phyloP scores from a whole-genome alignment of 164 flowering plant genomes.

The Litsea cubeba region DNA sequence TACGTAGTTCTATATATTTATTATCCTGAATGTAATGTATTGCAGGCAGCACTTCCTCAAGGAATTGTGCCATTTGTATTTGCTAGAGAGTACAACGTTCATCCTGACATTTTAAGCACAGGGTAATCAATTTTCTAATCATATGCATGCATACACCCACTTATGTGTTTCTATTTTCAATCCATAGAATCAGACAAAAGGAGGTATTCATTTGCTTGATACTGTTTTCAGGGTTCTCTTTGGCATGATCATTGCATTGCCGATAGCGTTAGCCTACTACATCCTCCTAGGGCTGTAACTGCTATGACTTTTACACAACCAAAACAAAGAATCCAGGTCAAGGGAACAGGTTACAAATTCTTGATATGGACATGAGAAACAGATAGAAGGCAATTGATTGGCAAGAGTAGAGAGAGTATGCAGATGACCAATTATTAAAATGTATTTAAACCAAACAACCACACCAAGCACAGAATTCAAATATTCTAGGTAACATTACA shows the following conservation, averaged over 20 bases:
- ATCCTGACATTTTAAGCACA: slow-evolving; percentile 67
- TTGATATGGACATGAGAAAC: neutral
- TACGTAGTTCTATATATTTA: neutral
- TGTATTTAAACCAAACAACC: neutral
- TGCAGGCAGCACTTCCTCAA: slow-evolving; percentile 86
- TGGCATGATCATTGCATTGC: slow-evolving; percentile 57
- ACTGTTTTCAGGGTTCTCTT: slow-evolving; percentile 52
- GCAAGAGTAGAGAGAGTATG: neutral
- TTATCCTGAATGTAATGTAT: neutral
- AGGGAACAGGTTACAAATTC: neutral
- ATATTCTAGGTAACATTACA: neutral
- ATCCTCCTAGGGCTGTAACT: slow-evolving; percentile 44
- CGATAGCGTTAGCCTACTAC: slow-evolving; percentile 59
- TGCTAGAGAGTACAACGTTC: slow-evolving; percentile 68
- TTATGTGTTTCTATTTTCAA: neutral
- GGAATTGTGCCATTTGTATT: slow-evolving; percentile 80
- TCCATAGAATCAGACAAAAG: neutral
- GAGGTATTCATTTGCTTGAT: slow-evolving; percentile 9
- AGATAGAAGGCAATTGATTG: neutral
- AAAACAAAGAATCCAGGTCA: neutral
- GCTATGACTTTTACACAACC: neutral
- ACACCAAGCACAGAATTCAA: neutral
- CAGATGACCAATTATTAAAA: neutral
- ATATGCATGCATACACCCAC: neutral
- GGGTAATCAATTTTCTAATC: slow-evolving; percentile 34